phyloP scores from a whole-genome alignment of 1,139 yeast genomes.

The Hanseniaspora gamundiae region DNA sequence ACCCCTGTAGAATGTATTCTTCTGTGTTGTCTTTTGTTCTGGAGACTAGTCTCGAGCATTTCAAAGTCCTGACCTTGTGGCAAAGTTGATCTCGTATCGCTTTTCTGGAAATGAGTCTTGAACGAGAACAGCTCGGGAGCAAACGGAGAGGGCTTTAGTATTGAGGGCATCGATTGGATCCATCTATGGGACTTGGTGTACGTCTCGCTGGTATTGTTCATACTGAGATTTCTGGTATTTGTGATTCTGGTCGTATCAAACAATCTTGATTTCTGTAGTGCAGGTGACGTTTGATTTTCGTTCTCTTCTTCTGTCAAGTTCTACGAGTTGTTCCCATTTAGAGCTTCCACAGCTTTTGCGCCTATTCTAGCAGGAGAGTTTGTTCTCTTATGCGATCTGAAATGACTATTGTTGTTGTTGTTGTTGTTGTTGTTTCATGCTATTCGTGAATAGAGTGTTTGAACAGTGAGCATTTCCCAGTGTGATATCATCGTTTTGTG shows the following conservation, averaged over 20 bases:
- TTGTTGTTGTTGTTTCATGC: conserved; percentile 13
- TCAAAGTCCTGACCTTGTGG: too few relatives aligned
- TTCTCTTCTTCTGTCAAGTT: conserved; percentile 21
- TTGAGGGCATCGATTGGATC: conserved; percentile 19
- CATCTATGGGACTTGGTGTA: conserved; percentile 10
- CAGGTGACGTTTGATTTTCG: neutral
- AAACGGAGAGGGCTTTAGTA: conserved; percentile 7
- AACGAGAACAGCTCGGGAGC: neutral
- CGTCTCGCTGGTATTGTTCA: too few relatives aligned
- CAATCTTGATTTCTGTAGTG: too few relatives aligned
- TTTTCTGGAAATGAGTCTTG: neutral
- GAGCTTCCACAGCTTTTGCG: conserved; percentile 56
- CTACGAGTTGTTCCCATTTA: conserved; percentile 23
- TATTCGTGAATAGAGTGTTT: too few relatives aligned
- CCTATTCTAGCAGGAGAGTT: conserved; percentile 64
- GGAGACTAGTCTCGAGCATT: too few relatives aligned
- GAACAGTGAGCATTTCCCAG: too few relatives aligned
- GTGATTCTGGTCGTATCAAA: too few relatives aligned
- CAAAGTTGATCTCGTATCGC: neutral
- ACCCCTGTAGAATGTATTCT: neutral
- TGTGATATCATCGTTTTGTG: too few relatives aligned
- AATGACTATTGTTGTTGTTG: conserved; percentile 3
- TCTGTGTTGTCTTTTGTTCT: neutral
- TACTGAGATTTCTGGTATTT: too few relatives aligned
- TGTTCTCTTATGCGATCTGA: conserved; percentile 29